Evolutionary conservation across 2,329 filamentous ascomycete species (phyloP).

Genomic region (Onygenales sp.): DNA sequence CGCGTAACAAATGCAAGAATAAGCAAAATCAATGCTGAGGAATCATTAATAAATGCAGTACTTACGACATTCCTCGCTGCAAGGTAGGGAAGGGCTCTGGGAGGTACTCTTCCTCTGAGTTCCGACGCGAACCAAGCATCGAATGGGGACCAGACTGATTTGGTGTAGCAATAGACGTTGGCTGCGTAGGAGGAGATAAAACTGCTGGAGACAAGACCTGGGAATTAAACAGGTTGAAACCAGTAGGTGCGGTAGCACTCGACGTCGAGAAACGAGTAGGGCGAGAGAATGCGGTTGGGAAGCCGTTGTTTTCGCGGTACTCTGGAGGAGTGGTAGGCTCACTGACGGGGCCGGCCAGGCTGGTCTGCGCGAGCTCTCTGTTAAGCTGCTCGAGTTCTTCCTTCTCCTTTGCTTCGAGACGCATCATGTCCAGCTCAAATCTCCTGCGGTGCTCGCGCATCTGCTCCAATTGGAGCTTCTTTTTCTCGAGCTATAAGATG

Average conservation of each 20-base stretch:
- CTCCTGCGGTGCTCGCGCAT: constrained; percentile 80
- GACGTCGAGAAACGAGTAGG: constrained; percentile 85
- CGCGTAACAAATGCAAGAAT: neutral
- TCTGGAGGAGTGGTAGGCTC: constrained; percentile 96
- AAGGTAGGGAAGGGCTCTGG: constrained; percentile 52
- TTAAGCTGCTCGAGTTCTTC: constrained; percentile 75
- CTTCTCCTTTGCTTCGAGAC: constrained; percentile 75
- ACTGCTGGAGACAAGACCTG: constrained; percentile 66
- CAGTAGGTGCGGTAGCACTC: constrained; percentile 69
- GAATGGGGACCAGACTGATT: constrained; percentile 72
- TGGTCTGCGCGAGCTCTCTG: constrained; percentile 58
- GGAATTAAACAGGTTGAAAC: constrained; percentile 63
- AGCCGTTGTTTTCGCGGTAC: constrained; percentile 65
- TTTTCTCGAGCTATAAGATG: constrained; percentile 69
- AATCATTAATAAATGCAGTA: constrained; percentile 23
- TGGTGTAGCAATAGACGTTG: constrained; percentile 46
- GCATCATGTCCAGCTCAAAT: constrained; percentile 87
- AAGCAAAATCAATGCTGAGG: neutral
- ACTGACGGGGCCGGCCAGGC: constrained; percentile 64
- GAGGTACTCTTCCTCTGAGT: constrained; percentile 79
- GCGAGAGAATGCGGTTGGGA: constrained; percentile 70
- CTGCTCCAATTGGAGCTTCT: constrained; percentile 83
- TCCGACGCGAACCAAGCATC: constrained; percentile 74
- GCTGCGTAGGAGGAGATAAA: constrained; percentile 40
- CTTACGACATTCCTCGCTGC: constrained; percentile 70